Percentiles rank a stretch among this genome's conserved stretches.
Evolutionary conservation across 208 protist species (phyloP).

Genomic region (Crithidia expoeki): DNA sequence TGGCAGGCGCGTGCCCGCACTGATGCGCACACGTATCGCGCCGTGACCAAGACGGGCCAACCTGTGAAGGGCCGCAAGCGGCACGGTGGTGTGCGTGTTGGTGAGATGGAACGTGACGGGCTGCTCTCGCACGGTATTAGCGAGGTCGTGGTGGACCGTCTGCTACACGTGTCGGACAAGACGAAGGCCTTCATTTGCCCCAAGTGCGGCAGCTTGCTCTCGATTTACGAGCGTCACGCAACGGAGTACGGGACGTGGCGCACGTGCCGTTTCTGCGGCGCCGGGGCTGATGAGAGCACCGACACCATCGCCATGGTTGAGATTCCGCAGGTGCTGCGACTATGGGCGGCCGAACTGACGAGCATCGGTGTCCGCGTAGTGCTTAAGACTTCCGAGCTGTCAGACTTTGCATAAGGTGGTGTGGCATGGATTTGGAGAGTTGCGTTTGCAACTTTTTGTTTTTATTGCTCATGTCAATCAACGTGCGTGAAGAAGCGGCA

Average conservation of each 20-base stretch:
- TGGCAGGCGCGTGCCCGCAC: conserved; percentile 97
- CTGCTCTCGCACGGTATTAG: conserved; percentile 98
- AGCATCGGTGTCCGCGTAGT: conserved; percentile 89
- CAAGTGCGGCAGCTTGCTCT: conserved; percentile 79
- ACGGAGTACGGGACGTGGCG: conserved; percentile 87
- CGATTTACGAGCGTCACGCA: conserved; percentile 88
- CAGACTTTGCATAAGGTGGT: conserved; percentile 25
- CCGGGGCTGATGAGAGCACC: conserved; percentile 73
- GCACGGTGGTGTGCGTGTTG: conserved; percentile 99
- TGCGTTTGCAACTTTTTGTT: conserved; percentile 13
- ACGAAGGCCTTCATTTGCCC: conserved; percentile 86
- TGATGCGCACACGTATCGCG: conserved; percentile 88
- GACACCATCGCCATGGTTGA: conserved; percentile 89
- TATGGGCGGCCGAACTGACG: conserved; percentile 89
- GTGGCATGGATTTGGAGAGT: neutral
- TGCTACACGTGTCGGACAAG: conserved; percentile 95
- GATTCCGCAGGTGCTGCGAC: conserved; percentile 90
- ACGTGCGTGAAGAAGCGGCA: too few relatives aligned
- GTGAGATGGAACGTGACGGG: conserved; percentile 99
- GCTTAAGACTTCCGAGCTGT: conserved; percentile 61
- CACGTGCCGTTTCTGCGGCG: conserved; percentile 87
- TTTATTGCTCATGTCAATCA: neutral
- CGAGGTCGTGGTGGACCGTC: conserved; percentile 98
- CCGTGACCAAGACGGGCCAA: conserved; percentile 96
- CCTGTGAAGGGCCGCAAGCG: conserved; percentile 98